Base-by-base conservation (phyloP, 2,329 filamentous ascomycete genomes). In the Raffaelea albimanens region DNA sequence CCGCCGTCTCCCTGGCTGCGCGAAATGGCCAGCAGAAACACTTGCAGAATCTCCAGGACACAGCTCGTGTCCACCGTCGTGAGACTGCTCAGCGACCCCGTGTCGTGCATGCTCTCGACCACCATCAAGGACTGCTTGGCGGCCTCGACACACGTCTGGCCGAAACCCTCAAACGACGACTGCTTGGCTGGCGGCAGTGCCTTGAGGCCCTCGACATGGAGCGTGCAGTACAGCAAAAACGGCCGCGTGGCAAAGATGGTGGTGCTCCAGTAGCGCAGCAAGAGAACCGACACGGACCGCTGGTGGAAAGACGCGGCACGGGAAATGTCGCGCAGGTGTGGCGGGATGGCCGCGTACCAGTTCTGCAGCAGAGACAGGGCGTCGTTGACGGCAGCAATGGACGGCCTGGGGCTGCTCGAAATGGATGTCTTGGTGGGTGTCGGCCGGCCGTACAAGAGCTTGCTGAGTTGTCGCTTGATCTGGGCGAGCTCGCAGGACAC, bases 171-270 rank as follows among this genome's bases (percentile, higher is more conserved):
- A 36, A 57, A 59, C 1, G 48, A 50, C 1, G 49, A 49, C 13
- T 52, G 55, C 47, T 59, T 59, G 7, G 50, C 29, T 2, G 45
- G 18, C 11, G 53, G 47, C 29, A 50, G 48, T 9, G 45, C 29
- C 11, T 48, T 44, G 11, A 51, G 22, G 14, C 50, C 45, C 2
- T 44, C 43, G 9, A 47, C 25, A 20, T 55, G 51, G 16, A 55
- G 45, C 2, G 53, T 55, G 16, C 44, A 50, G 41, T 59, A 57
- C 2, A 59, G 50, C 33, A 59, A 43, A 33, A 60, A 60, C 23
- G 78, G 72, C 2, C 56, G 54, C 1, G 56, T 58, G 33, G 53
- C 53, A 25, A 56, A 56, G 10, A 57, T 44, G 22, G 50, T 46
- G 21, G 49, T 45, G 46, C 51, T 54, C 54, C 54, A 58, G 50